A percentile compares a stretch with the other conserved stretches of the same genome.
Evolutionary conservation across 2,329 filamentous ascomycete genomes (phyloP).

Genomic region (Cercospora sp.): DNA sequence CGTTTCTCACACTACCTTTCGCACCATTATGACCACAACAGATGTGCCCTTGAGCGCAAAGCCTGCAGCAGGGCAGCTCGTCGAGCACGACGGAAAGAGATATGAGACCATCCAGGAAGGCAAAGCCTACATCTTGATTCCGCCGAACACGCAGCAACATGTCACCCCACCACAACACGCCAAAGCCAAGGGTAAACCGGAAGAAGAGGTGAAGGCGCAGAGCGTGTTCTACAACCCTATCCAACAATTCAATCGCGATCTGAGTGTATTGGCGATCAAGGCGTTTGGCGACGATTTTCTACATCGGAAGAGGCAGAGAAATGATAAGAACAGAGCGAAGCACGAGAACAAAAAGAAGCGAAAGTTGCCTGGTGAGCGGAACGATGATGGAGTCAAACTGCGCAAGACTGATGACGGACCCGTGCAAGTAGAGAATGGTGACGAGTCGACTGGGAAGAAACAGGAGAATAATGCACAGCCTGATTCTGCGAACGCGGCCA

Average conservation of each 20-base stretch:
- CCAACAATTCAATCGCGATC: slow-evolving; percentile 95
- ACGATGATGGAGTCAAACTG: slow-evolving; percentile 17
- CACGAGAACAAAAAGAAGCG: slow-evolving; percentile 34
- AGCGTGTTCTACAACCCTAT: slow-evolving; percentile 98
- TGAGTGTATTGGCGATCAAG: slow-evolving; percentile 89
- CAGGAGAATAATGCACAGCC: background rate
- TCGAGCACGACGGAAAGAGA: slow-evolving; percentile 37
- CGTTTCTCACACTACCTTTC: slow-evolving; percentile 1
- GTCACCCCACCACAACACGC: slow-evolving; percentile 49
- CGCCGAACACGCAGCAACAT: slow-evolving; percentile 52
- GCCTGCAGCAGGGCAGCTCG: slow-evolving; percentile 35
- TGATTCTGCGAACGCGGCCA: background rate
- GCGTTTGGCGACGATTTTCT: slow-evolving; percentile 71
- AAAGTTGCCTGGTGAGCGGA: slow-evolving; percentile 37
- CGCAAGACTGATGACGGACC: slow-evolving; percentile 20
- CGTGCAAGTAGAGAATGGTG: background rate
- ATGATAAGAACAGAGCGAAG: slow-evolving; percentile 39
- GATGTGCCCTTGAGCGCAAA: slow-evolving; percentile 26
- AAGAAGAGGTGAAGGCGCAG: slow-evolving; percentile 57
- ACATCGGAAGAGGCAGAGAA: slow-evolving; percentile 28
- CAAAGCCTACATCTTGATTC: slow-evolving; percentile 66
- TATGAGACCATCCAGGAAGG: slow-evolving; percentile 64
- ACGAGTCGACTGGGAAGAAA: background rate
- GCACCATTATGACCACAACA: slow-evolving; percentile 6
- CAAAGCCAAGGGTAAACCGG: slow-evolving; percentile 42